These are phyloP conservation scores for Mrakia hoshinonis DNA, from an alignment of 768 basidiomycete species.

Conservation along the genomic window DNA sequence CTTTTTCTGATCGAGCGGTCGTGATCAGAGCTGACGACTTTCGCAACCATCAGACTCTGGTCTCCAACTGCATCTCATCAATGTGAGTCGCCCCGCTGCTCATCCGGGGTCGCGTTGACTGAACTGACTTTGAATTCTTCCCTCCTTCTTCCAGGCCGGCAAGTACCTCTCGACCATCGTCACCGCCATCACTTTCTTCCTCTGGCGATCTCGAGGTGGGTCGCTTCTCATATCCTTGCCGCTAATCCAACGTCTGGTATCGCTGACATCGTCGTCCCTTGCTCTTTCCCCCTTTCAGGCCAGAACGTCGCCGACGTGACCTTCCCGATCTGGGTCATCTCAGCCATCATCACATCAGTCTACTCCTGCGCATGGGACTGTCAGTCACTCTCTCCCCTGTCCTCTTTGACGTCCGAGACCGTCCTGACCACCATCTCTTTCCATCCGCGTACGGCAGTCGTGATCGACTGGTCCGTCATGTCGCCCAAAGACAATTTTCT, in stretches of 20 bases:
- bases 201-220: slow-evolving; percentile 65
- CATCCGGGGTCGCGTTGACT: neutral
- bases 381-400: slow-evolving; percentile 40
- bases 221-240: neutral
- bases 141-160: slow-evolving; percentile 53
- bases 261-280: neutral
- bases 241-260: neutral
- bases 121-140: neutral
- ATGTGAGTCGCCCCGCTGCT: slow-evolving; percentile 48
- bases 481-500: slow-evolving; percentile 49
- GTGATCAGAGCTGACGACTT: no score
- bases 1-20: neutral
- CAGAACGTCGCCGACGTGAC: slow-evolving; percentile 43
- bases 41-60: neutral
- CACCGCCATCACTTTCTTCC: slow-evolving; percentile 51
- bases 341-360: slow-evolving; percentile 53
- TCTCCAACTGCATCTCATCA: slow-evolving; percentile 63
- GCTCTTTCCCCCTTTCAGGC: slow-evolving; percentile 33
- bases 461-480: slow-evolving; percentile 75
- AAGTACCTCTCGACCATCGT: slow-evolving; percentile 35
- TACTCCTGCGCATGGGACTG: slow-evolving; percentile 71
- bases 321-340: slow-evolving; percentile 63
- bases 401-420: neutral
- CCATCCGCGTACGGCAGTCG: slow-evolving; percentile 53
- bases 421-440: neutral